phyloP scores from a whole-genome alignment of 2,329 filamentous ascomycete species.

The Pseudogymnoascus sp. region DNA sequence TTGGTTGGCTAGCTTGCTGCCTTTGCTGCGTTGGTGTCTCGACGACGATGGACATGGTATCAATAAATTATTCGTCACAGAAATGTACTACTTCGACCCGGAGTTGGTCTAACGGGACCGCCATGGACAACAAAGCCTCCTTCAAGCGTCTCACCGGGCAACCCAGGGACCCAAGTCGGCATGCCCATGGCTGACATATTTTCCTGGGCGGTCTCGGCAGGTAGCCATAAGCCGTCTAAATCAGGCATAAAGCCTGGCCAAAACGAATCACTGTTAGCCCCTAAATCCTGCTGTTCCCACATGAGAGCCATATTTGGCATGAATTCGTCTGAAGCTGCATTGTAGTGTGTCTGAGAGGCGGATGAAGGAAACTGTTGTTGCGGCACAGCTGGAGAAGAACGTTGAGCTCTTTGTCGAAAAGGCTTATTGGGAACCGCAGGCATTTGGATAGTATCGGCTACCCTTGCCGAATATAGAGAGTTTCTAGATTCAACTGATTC shows the following conservation, averaged over 20 bases:
- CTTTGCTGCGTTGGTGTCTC: neutral
- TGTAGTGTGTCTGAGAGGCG: neutral
- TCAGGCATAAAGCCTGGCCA: constrained; percentile 4
- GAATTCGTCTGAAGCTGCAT: neutral
- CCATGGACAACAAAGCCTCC: neutral
- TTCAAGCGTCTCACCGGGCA: neutral
- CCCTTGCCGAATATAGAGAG: constrained; percentile 2
- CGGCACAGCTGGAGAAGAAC: neutral
- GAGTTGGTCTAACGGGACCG: neutral
- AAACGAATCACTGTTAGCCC: neutral
- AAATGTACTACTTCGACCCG: neutral
- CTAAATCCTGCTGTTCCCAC: constrained; percentile 5
- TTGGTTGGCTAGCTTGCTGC: neutral
- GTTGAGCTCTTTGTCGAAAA: too few relatives aligned
- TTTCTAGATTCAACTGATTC: constrained; percentile 21
- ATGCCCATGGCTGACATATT: neutral
- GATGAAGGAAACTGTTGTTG: neutral
- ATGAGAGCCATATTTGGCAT: constrained; percentile 8
- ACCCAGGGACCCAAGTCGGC: constrained; percentile 1
- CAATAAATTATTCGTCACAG: neutral
- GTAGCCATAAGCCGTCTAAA: constrained; percentile 9
- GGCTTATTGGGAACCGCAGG: neutral
- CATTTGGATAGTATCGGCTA: neutral
- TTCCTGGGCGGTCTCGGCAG: neutral
- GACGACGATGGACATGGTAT: neutral